A percentile compares a stretch with the other conserved stretches of the same genome.
Conservation (phyloP, 2,329 filamentous ascomycete species). For the Fusarium sororula region DNA sequence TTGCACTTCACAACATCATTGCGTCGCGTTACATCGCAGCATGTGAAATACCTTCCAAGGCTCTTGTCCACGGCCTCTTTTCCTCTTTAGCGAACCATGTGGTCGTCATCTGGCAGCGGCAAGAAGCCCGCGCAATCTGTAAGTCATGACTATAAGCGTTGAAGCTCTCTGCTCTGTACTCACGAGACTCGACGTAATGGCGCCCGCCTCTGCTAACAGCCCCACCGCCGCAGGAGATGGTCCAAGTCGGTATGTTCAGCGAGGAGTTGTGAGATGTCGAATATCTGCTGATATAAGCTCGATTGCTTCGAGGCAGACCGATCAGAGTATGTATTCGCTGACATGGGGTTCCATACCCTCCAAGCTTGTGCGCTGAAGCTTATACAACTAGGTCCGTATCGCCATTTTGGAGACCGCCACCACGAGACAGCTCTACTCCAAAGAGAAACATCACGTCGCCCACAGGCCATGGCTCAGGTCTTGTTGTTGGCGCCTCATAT, state of each 20-base stretch:
- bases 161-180: slow-evolving; percentile 25
- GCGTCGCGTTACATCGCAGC: slow-evolving; percentile 41
- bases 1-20: slow-evolving; percentile 37
- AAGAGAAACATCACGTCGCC: slow-evolving; percentile 58
- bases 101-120: slow-evolving; percentile 70
- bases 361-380: slow-evolving; percentile 42
- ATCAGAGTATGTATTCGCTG: slow-evolving; percentile 64
- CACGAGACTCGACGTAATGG: slow-evolving; percentile 40
- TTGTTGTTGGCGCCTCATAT: slow-evolving; percentile 93
- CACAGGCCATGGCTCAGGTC: slow-evolving; percentile 66
- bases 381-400: slow-evolving; percentile 72
- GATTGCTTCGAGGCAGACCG: slow-evolving; percentile 57
- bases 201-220: slow-evolving; percentile 47
- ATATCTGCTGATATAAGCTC: slow-evolving; percentile 40
- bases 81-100: slow-evolving; percentile 58
- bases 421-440: slow-evolving; percentile 58
- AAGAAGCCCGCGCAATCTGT: slow-evolving; percentile 80
- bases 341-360: not conserved
- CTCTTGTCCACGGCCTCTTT: slow-evolving; percentile 39
- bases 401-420: slow-evolving; percentile 83
- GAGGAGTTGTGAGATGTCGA: slow-evolving; percentile 14
- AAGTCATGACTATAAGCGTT: slow-evolving; percentile 45
- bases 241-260: slow-evolving; percentile 86
- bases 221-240: slow-evolving; percentile 84
- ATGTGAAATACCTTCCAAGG: slow-evolving; percentile 43